phyloP scores from a whole-genome alignment of 306 rosid species.

The Hippophae tibetana region DNA sequence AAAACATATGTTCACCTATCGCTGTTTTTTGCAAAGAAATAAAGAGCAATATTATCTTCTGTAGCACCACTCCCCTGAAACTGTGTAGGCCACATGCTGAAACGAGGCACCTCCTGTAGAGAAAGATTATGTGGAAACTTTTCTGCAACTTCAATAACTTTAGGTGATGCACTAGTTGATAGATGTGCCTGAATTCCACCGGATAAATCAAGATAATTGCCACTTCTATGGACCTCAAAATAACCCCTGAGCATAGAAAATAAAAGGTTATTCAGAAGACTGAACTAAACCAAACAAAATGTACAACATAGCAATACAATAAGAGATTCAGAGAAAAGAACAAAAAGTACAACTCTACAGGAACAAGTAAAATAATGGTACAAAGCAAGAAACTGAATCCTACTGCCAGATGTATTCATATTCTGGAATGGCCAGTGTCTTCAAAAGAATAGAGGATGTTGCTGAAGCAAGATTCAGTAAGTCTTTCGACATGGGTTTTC shows the following conservation, averaged over 20 bases:
- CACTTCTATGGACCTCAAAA: conserved; percentile 63
- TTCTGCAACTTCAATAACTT: conserved; percentile 55
- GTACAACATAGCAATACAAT: not conserved
- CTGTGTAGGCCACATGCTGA: conserved; percentile 79
- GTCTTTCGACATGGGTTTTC: conserved; percentile 35
- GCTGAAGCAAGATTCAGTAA: conserved; percentile 25
- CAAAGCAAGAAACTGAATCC: conserved; percentile 29
- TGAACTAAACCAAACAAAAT: conserved; percentile 9
- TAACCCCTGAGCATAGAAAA: conserved; percentile 54
- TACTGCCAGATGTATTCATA: conserved; percentile 83
- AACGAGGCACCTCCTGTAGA: conserved; percentile 71
- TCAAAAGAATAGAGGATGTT: conserved; percentile 27
- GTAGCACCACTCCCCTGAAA: conserved; percentile 59
- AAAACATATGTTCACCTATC: conserved; percentile 40
- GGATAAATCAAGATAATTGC: conserved; percentile 37
- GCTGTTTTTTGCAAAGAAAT: conserved; percentile 79
- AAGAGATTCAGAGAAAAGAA: conserved; percentile 7
- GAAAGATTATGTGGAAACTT: conserved; percentile 45
- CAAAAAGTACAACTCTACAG: conserved; percentile 14
- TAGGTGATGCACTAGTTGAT: conserved; percentile 68
- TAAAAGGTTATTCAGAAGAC: conserved; percentile 16
- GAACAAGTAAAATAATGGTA: conserved; percentile 3
- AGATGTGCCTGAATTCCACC: conserved; percentile 84
- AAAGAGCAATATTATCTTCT: conserved; percentile 85
- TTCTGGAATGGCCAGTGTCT: conserved; percentile 57